phyloP scores from a whole-genome alignment of 1,284 basidiomycete species.

The Mrakiaceae sp. region DNA sequence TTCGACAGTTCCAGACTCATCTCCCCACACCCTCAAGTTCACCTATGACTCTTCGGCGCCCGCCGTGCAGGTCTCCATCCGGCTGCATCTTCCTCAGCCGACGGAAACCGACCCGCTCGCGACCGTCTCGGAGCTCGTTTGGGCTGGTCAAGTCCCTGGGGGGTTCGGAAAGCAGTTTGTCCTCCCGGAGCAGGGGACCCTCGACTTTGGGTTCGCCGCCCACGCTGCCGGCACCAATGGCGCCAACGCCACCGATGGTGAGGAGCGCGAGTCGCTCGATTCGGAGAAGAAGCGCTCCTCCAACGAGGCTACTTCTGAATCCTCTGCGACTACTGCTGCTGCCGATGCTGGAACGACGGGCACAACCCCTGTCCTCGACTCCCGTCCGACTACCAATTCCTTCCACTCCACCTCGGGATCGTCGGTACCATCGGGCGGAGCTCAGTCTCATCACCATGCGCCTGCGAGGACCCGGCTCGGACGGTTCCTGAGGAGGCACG shows the following conservation, averaged over 20 bases:
- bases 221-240: conserved; percentile 22
- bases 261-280: not conserved
- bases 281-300: not conserved
- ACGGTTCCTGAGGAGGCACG: too few relatives aligned
- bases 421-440: too few relatives aligned
- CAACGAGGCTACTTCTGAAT: not conserved
- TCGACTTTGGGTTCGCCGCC: conserved; percentile 60
- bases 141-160: conserved; percentile 59
- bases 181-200: conserved; percentile 57
- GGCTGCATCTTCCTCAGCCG: conserved; percentile 51
- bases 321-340: not conserved
- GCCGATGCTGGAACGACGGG: not conserved
- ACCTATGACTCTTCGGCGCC: conserved; percentile 79
- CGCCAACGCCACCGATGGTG: not conserved
- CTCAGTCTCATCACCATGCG: too few relatives aligned
- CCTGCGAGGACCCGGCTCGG: too few relatives aligned
- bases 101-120: conserved; percentile 42
- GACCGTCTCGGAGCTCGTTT: conserved; percentile 46
- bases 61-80: conserved; percentile 61
- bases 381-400: too few relatives aligned
- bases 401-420: too few relatives aligned
- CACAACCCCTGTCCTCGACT: too few relatives aligned
- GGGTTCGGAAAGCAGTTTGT: conserved; percentile 64
- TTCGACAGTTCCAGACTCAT: conserved; percentile 25
- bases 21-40: conserved; percentile 63